A percentile compares a stretch with the other conserved stretches of the same genome.
These are phyloP conservation scores for Tylopilus vinaceipallidus DNA, from an alignment of 768 basidiomycete genomes.

Conservation along the genomic window DNA sequence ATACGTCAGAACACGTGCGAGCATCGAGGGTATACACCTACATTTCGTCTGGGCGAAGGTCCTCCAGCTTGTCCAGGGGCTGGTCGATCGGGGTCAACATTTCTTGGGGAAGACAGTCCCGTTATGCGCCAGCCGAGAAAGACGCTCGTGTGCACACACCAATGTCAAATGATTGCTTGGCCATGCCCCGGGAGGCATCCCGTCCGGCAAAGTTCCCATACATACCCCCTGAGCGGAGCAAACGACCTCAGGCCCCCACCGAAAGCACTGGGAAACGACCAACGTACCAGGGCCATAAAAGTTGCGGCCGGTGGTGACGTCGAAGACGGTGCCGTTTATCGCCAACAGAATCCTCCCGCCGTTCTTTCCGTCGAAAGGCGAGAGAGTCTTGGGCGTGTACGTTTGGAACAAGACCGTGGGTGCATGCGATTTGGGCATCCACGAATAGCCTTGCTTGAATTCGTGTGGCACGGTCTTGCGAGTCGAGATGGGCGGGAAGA, in stretches of 20 bases:
- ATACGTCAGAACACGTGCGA: neutral
- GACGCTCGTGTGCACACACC: conserved; percentile 47
- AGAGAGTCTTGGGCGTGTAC: conserved; percentile 77
- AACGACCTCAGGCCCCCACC: neutral
- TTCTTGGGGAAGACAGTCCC: conserved; percentile 41
- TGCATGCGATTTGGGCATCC: conserved; percentile 84
- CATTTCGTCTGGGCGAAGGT: conserved; percentile 82
- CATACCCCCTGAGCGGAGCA: conserved; percentile 68
- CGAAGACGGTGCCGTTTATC: conserved; percentile 87
- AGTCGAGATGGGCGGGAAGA: conserved; percentile 63
- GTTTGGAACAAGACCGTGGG: conserved; percentile 73
- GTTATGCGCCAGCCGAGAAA: neutral
- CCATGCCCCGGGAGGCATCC: conserved; percentile 96
- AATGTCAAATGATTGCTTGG: conserved; percentile 93
- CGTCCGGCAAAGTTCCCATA: conserved; percentile 97
- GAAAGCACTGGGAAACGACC: neutral
- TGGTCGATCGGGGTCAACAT: conserved; percentile 90
- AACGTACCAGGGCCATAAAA: conserved; percentile 93
- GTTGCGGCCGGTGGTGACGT: conserved; percentile 82
- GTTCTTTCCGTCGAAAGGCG: conserved; percentile 61
- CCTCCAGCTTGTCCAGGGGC: conserved; percentile 78
- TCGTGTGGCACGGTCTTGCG: conserved; percentile 56
- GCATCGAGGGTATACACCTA: conserved; percentile 38
- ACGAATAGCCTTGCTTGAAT: conserved; percentile 85
- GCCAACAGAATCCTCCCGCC: conserved; percentile 78